Evolutionary conservation across 306 rosid species (phyloP).

Genomic region (Begonia loranthoides): DNA sequence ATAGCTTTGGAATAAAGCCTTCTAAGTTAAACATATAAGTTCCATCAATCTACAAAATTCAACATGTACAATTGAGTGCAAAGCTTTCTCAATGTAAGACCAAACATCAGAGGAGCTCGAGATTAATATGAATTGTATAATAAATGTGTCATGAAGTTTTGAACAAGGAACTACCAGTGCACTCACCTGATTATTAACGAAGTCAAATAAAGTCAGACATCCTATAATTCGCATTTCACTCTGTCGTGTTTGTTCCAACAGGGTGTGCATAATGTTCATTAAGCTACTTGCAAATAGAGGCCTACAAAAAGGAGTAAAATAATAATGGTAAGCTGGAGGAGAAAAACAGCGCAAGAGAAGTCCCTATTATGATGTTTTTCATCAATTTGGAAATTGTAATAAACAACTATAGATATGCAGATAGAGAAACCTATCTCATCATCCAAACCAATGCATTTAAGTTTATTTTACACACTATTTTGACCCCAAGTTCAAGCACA

Average conservation of each 20-base stretch:
- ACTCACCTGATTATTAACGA: constrained; percentile 85
- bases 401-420: too few species aligned
- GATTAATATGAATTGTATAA: too few species aligned
- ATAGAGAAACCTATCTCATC: too few species aligned
- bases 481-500: too few species aligned
- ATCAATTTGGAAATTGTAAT: too few species aligned
- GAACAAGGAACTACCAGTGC: constrained; percentile 1
- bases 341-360: too few species aligned
- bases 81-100: constrained; percentile 2
- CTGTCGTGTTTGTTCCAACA: constrained; percentile 81
- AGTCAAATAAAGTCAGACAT: constrained; percentile 71
- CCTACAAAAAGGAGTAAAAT: constrained; percentile 20
- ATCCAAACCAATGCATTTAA: too few species aligned
- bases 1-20: constrained; percentile 65
- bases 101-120: neutral
- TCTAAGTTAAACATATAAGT: constrained; percentile 70
- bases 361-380: too few species aligned
- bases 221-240: constrained; percentile 86
- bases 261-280: constrained; percentile 65
- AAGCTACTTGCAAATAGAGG: constrained; percentile 86
- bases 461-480: too few species aligned
- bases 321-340: too few species aligned
- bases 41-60: constrained; percentile 56
- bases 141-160: neutral
- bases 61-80: constrained; percentile 9